Conservation (phyloP, 2,329 filamentous ascomycete species). For the Ophiostoma quercus region DNA sequence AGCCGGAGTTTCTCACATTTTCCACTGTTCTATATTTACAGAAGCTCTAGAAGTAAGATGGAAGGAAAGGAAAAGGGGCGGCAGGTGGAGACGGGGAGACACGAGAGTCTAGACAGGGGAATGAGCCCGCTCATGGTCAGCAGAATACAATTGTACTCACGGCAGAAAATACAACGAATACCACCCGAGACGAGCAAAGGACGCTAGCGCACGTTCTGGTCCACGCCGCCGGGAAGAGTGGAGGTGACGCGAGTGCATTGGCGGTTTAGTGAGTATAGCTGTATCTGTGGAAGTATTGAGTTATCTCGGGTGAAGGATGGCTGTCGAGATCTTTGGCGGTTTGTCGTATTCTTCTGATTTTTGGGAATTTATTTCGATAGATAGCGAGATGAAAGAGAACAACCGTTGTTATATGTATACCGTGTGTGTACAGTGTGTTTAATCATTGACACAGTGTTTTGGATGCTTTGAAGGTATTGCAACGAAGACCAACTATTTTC, state of each 20-base stretch:
- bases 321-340: neutral
- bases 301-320: neutral
- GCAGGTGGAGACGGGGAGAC: constrained; percentile 9
- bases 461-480: neutral
- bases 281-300: neutral
- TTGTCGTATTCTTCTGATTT: neutral
- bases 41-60: constrained; percentile 13
- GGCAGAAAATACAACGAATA: neutral
- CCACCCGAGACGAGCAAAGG: constrained; percentile 3
- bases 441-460: neutral
- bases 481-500: neutral
- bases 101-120: constrained; percentile 1
- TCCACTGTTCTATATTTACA: neutral
- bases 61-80: constrained; percentile 12
- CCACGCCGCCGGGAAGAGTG: constrained; percentile 13
- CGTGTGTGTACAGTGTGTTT: neutral
- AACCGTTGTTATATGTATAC: neutral
- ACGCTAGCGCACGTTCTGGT: constrained; percentile 16
- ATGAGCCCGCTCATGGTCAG: neutral
- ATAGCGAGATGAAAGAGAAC: neutral
- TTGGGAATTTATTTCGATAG: neutral
- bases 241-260: constrained; percentile 5
- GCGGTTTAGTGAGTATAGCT: neutral
- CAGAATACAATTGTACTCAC: neutral
- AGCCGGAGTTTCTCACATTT: neutral